Percentiles rank a stretch among this genome's conserved stretches.
These are phyloP conservation scores for Cladosporium sp. DNA, from an alignment of 2,329 filamentous ascomycete species.

Conservation along the genomic window DNA sequence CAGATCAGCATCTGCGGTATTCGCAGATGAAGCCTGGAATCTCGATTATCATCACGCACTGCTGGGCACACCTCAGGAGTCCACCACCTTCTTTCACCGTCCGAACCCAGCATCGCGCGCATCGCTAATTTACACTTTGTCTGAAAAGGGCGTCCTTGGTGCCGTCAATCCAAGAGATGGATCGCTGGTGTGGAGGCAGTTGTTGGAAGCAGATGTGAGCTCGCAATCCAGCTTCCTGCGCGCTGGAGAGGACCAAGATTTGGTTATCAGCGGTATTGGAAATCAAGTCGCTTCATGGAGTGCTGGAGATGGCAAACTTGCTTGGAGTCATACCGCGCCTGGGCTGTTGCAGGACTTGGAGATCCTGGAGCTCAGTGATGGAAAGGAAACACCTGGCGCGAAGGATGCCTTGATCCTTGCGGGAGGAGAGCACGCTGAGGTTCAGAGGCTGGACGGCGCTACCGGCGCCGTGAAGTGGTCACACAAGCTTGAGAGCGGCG, in stretches of 20 bases:
- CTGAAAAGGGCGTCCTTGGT: slow-evolving; percentile 76
- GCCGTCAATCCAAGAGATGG: slow-evolving; percentile 88
- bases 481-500: slow-evolving; percentile 59
- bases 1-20: slow-evolving; percentile 62
- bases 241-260: slow-evolving; percentile 74
- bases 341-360: slow-evolving; percentile 66
- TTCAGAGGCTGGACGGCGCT: slow-evolving; percentile 69
- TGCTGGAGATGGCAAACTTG: slow-evolving; percentile 71
- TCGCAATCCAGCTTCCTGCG: slow-evolving; percentile 50
- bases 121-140: slow-evolving; percentile 85
- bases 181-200: slow-evolving; percentile 79
- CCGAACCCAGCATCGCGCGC: slow-evolving; percentile 78
- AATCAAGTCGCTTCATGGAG: slow-evolving; percentile 75
- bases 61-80: slow-evolving; percentile 73
- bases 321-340: slow-evolving; percentile 65
- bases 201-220: slow-evolving; percentile 46
- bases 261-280: slow-evolving; percentile 69
- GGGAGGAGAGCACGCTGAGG: slow-evolving; percentile 52
- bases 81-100: slow-evolving; percentile 92
- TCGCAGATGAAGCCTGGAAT: slow-evolving; percentile 83
- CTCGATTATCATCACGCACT: slow-evolving; percentile 92
- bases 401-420: slow-evolving; percentile 72
- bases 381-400: slow-evolving; percentile 31
- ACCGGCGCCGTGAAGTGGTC: slow-evolving; percentile 78
- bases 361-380: slow-evolving; percentile 66